Percentiles rank a stretch among this genome's conserved stretches.
Evolutionary conservation across 257 asterid genomes (phyloP).

Genomic region (Asclepias syriaca): DNA sequence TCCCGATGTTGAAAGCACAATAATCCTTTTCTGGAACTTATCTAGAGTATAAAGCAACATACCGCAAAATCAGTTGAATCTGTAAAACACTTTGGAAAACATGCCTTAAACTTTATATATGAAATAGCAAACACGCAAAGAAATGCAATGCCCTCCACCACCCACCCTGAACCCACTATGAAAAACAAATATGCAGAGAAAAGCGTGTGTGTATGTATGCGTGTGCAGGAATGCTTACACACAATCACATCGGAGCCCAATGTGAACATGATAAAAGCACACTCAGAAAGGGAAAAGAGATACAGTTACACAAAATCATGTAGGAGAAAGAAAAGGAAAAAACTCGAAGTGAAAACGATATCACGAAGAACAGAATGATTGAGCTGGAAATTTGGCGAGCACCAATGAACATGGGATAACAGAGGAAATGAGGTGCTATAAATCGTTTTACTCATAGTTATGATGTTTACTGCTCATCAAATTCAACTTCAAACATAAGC

Average conservation of each 20-base stretch:
- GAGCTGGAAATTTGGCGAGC: neutral
- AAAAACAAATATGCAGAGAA: neutral
- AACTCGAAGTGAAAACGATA: neutral
- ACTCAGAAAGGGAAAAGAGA: neutral
- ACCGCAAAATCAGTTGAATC: conserved; percentile 14
- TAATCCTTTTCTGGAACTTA: conserved; percentile 36
- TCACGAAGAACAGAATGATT: neutral
- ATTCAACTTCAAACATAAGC: neutral
- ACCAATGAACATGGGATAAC: neutral
- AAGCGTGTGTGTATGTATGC: too few species aligned
- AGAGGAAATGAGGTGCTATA: neutral
- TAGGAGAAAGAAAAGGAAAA: neutral
- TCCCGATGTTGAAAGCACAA: conserved; percentile 30
- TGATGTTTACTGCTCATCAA: neutral
- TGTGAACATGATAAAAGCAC: too few species aligned
- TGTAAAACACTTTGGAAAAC: conserved; percentile 11
- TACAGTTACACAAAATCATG: too few species aligned
- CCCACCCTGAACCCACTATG: neutral
- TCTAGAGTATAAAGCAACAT: conserved; percentile 32
- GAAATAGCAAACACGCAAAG: neutral
- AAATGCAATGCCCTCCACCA: neutral
- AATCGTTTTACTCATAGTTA: neutral
- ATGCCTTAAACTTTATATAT: neutral
- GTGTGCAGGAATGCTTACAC: neutral
- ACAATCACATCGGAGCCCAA: too few species aligned